Evolutionary conservation across 345 rosid species (phyloP), one percentile per base, ranked within the genome.

Genomic region (Citrus inodora): DNA sequence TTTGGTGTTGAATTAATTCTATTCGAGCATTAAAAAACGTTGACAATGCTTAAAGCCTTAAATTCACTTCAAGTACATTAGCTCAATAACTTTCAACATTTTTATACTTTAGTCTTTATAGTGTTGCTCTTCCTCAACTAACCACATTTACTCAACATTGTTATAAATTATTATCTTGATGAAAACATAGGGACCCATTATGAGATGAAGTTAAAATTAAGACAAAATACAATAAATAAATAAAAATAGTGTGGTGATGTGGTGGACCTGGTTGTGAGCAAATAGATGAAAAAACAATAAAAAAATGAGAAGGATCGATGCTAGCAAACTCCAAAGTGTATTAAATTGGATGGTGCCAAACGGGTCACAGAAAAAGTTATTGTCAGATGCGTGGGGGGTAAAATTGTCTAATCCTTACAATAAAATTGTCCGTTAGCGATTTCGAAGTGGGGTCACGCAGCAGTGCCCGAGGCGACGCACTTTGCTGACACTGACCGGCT

Each of bases 391-490:
- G 66, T 5, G 67, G 33, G 32, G 78, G 75, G 65, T 69, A 68
- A 6, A 60, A 69, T 6, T 2, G 82, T 75, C 73, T 35, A 67
- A 46, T 32, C 40, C 9, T 11, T n/a, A 4, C 3, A 4, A 28
- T 5, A n/a, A 61, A 38, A 14, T 48, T 24, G 62, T 30, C 61
- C 46, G 62, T 75, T 75, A 64, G 58, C 14, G 70, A 22, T 3
- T 46, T 2, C 35, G 38, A 2, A 27, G 19, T 42, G 56, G 25
- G 16, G 17, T 7, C 40, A 1, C n/a, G 3, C 38, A 19, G 56
- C 76, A 35, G 35, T 61, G 73, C 76, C 63, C 83, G 76, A 80
- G 79, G 76, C 67, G 25, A 46, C 1, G 69, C 66, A 78, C 7
- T 71, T 24, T 24, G 37, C 38, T 51, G 63, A 42, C 37, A 11